Conservation (phyloP, 2,329 filamentous ascomycete genomes). For the Pseudogymnoascus sp. region DNA sequence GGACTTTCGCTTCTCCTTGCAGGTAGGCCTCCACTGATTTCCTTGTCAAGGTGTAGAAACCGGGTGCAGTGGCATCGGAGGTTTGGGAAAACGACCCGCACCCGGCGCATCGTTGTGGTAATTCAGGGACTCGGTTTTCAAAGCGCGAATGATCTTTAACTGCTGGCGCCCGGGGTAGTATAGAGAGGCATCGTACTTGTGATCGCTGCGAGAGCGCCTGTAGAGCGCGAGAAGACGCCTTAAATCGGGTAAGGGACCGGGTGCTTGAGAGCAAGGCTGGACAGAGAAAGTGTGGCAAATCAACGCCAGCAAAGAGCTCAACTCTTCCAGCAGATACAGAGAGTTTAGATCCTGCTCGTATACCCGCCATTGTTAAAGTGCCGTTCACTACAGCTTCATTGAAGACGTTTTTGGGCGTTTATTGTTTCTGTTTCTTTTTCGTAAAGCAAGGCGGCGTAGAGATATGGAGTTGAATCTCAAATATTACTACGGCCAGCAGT, state of each 20-base stretch:
- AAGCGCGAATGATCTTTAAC: neutral
- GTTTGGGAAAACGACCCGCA: conserved; percentile 61
- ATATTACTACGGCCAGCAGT: neutral
- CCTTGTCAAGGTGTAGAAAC: conserved; percentile 48
- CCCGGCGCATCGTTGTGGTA: conserved; percentile 55
- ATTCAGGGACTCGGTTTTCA: conserved; percentile 12
- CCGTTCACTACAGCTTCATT: neutral
- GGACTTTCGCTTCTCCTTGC: conserved; percentile 18
- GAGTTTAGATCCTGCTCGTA: conserved; percentile 5
- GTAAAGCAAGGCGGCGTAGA: neutral
- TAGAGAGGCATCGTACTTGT: neutral
- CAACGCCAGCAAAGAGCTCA: conserved; percentile 20
- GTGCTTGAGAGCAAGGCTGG: conserved; percentile 30
- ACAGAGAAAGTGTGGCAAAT: conserved; percentile 43
- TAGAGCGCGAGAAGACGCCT: neutral
- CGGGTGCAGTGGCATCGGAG: conserved; percentile 41
- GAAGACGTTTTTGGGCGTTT: neutral
- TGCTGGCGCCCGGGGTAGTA: neutral
- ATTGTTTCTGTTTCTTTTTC: neutral
- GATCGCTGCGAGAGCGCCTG: neutral
- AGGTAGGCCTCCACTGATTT: conserved; percentile 46
- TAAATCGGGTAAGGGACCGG: neutral
- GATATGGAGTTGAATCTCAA: neutral
- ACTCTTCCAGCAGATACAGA: conserved; percentile 2
- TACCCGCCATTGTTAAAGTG: neutral